Conservation (phyloP, 371 early-diverging fungal species). For the Mucor sp. region DNA sequence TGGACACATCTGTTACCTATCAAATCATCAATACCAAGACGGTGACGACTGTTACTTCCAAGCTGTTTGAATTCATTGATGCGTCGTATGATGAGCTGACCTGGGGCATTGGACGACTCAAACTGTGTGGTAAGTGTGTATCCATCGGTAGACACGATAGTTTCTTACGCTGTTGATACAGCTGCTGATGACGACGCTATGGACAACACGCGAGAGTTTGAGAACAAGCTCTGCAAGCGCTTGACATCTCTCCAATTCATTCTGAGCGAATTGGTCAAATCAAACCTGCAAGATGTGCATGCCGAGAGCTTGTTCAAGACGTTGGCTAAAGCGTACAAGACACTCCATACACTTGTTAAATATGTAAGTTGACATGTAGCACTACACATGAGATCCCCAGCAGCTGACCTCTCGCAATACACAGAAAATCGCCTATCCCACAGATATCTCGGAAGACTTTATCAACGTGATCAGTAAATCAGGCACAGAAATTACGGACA, state of each 20-base stretch:
- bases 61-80: constrained; percentile 43
- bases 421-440: constrained; percentile 41
- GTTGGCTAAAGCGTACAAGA: constrained; percentile 43
- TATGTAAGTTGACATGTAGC: constrained; percentile 35
- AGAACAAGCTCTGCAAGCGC: constrained; percentile 31
- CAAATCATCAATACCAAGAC: constrained; percentile 46
- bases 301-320: constrained; percentile 50
- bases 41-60: constrained; percentile 16
- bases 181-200: constrained; percentile 7
- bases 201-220: constrained; percentile 28
- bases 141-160: not conserved
- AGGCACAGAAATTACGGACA: constrained; percentile 41
- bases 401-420: not conserved
- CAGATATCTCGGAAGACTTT: constrained; percentile 34
- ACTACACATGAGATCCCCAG: not conserved
- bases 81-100: constrained; percentile 44
- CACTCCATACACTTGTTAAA: constrained; percentile 43
- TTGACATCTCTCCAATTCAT: constrained; percentile 27
- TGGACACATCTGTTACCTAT: constrained; percentile 15
- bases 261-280: constrained; percentile 33
- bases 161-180: not conserved
- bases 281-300: constrained; percentile 28
- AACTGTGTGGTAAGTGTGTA: constrained; percentile 24
- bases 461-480: constrained; percentile 33
- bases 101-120: constrained; percentile 46